These are phyloP conservation scores for Eucalyptus curtisii DNA, from an alignment of 345 rosid genomes.

Conservation along the genomic window DNA sequence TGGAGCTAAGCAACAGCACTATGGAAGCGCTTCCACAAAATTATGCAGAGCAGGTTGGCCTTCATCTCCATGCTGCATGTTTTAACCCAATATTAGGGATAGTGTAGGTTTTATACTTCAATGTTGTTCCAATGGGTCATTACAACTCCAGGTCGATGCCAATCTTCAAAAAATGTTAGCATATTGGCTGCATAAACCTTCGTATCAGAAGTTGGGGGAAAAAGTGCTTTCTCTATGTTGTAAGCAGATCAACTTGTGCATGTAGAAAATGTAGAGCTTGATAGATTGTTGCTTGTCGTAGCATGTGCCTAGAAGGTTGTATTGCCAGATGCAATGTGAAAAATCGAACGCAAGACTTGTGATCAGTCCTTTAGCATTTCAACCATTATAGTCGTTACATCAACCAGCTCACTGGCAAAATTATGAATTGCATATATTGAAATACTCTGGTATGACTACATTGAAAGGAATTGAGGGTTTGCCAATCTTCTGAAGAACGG, in stretches of 20 bases:
- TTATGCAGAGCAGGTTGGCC: constrained; percentile 87
- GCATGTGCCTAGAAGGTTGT: not conserved
- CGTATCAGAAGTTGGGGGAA: not conserved
- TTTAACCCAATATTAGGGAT: not conserved
- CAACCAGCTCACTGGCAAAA: not conserved
- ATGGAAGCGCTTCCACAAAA: constrained; percentile 93
- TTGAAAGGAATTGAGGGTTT: not conserved
- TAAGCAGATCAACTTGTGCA: not conserved
- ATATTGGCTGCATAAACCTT: not conserved
- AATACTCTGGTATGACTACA: not conserved
- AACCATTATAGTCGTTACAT: not conserved
- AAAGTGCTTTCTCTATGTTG: not conserved
- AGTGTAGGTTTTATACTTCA: not conserved
- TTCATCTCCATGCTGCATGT: not conserved
- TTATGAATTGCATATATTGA: not conserved
- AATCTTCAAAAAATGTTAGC: not conserved
- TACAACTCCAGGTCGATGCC: not conserved
- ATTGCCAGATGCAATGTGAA: not conserved
- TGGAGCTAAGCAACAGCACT: constrained; percentile 86
- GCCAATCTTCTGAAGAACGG: not conserved
- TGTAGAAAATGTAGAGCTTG: not conserved
- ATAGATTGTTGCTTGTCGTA: not conserved
- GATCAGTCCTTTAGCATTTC: not conserved
- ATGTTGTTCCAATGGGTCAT: not conserved
- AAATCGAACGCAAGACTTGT: not conserved